These are phyloP conservation scores for Phytophthora pinifolia DNA, from an alignment of 352 stramenopile species.

Conservation along the genomic window DNA sequence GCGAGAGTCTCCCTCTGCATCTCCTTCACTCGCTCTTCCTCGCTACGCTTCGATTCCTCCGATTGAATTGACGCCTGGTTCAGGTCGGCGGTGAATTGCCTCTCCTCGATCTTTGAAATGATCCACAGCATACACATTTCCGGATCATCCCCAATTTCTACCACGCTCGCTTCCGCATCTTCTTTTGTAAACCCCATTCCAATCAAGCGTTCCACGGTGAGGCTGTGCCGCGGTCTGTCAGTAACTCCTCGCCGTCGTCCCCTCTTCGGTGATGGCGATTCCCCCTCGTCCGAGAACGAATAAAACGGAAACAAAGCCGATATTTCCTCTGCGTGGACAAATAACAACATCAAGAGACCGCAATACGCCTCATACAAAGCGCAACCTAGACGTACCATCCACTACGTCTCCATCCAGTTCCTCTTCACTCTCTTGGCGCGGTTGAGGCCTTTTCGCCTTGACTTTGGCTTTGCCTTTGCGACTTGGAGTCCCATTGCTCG, in stretches of 20 bases:
- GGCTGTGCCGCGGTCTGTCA: slow-evolving; percentile 43
- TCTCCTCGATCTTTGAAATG: slow-evolving; percentile 70
- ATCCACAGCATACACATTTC: slow-evolving; percentile 86
- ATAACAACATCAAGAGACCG: slow-evolving; percentile 8
- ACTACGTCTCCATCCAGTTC: slow-evolving; percentile 4
- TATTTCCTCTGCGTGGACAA: slow-evolving; percentile 12
- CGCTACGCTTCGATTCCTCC: slow-evolving; percentile 61
- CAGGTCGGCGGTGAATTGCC: slow-evolving; percentile 65
- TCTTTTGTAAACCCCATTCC: slow-evolving; percentile 63
- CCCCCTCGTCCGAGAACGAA: slow-evolving; percentile 25
- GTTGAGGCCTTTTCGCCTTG: not conserved
- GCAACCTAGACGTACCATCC: slow-evolving; percentile 19
- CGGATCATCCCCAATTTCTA: slow-evolving; percentile 50
- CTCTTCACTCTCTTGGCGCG: slow-evolving; percentile 3
- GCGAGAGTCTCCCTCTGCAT: slow-evolving; percentile 53
- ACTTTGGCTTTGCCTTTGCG: slow-evolving; percentile 12
- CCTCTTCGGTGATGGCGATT: slow-evolving; percentile 22
- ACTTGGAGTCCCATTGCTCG: slow-evolving; percentile 4
- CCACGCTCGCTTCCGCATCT: slow-evolving; percentile 66
- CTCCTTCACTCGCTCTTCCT: slow-evolving; percentile 60
- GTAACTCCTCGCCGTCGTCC: slow-evolving; percentile 16
- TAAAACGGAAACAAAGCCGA: slow-evolving; percentile 14
- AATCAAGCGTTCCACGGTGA: slow-evolving; percentile 59
- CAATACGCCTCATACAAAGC: not conserved
- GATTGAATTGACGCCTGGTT: slow-evolving; percentile 80